Conservation (phyloP, 176 grass and related monocot species). For the Ensete ventricosum region DNA sequence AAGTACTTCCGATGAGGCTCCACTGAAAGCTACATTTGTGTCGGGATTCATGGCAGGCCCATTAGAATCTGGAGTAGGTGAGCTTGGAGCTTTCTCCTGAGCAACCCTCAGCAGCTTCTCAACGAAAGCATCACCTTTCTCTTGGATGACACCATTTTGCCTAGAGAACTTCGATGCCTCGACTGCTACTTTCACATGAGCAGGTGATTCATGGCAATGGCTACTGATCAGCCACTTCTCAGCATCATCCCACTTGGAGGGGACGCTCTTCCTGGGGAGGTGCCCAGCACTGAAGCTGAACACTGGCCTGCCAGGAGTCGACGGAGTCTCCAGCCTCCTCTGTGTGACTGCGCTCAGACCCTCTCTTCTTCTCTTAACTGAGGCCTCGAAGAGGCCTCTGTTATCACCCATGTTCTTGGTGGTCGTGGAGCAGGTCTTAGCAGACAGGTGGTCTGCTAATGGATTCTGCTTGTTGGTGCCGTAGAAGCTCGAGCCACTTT, state of each 20-base stretch:
- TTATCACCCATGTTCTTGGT: conserved; percentile 38
- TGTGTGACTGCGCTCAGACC: conserved; percentile 5
- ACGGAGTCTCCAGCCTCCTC: conserved; percentile 30
- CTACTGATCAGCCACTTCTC: conserved; percentile 21
- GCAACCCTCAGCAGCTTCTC: background rate
- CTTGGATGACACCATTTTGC: background rate
- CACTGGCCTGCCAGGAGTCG: conserved; percentile 24
- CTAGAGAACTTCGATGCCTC: background rate
- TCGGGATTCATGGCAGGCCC: conserved; percentile 15
- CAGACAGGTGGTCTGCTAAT: conserved; percentile 46
- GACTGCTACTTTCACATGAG: background rate
- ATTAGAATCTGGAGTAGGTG: background rate
- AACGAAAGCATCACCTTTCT: background rate
- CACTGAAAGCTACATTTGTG: conserved; percentile 28
- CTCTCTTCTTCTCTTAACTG: conserved; percentile 34
- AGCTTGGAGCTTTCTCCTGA: conserved; percentile 3
- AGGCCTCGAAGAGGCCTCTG: conserved; percentile 33
- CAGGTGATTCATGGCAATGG: conserved; percentile 15
- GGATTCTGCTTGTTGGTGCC: conserved; percentile 25
- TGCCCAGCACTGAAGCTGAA: conserved; percentile 42
- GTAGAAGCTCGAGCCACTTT: background rate
- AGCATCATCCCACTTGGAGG: conserved; percentile 67
- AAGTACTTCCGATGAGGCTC: conserved; percentile 52
- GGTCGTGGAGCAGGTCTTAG: conserved; percentile 44
- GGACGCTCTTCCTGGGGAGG: conserved; percentile 40